Evolutionary conservation across 768 basidiomycete genomes (phyloP), one percentile per base, ranked within the genome.

Genomic region (Gymnopilus junonius): DNA sequence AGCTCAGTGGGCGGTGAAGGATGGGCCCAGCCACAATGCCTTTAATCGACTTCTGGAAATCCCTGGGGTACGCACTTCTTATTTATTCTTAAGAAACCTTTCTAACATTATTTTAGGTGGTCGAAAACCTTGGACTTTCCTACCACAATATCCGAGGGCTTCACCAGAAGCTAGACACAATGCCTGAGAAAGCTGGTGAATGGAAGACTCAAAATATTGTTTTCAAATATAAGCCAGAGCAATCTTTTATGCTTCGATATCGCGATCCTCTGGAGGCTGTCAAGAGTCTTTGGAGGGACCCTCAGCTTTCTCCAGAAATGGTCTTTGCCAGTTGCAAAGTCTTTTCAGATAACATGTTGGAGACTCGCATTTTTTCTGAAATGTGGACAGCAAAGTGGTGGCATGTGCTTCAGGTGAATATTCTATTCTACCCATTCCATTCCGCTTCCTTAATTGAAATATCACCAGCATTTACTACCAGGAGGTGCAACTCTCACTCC

Each of bases 361-460:
- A 66, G 5, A 69, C 63, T 2, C 68, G 72, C 3, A 58, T 74
- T 11, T 79, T 70, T 58, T 67, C 71, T 23, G 76, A 82, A 62
- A 79, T 79, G 75, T 76, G 74, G 69, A 79, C 76, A 1, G 74
- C 63, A 0, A 65, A 75, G 21, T 80, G 77, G 79, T 79, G 78
- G 78, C 67, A 70, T 67, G 65, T 68, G 20, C 64, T 71, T n/a
- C 75, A 82, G 76, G 77, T 80, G 21, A 17, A 25, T 25, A 31
- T 17, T 61, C 56, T 27, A 4, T n/a, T 3, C 23, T 5, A 25
- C n/a, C n/a, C n/a, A 14, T 50, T 35, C 14, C 32, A 59, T 46
- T 15, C 55, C 51, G 32, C 59, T 76, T 14, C 71, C 73, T 21
- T 0, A n/a, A n/a, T n/a, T n/a, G n/a, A n/a, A n/a, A n/a, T n/a